Evolutionary conservation across 257 asterid genomes (phyloP), one percentile per base, ranked within the genome.

Genomic region (Ballota nigra): DNA sequence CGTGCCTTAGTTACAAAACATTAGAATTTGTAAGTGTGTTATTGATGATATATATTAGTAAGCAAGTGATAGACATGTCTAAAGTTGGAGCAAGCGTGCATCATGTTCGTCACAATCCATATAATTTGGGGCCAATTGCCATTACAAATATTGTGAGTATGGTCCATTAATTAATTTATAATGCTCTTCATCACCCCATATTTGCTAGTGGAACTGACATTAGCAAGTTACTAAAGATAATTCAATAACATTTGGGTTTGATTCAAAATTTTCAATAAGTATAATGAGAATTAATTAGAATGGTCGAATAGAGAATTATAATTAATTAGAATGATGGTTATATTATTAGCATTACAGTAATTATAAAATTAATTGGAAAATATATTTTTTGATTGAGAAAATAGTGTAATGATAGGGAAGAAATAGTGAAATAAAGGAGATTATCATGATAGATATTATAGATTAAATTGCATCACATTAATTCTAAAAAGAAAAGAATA

Each of bases 61-160:
- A 1, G 34, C 47, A 68, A 51, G n/a, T 26, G 47, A 61, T 61
- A 29, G 18, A 62, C 34, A 53, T 41, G 40, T 18, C 57, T 53
- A 52, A 16, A 72, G 62, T 34, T 61, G 73, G 53, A 36, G 24
- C 43, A 22, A 24, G 41, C 29, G 62, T 75, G 79, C 83, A 71
- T 81, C 86, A 81, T 71, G 55, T 40, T 78, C 83, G 83, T 78
- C 85, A 81, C 74, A 71, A 18, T 60, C 83, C 85, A 81, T 47
- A 68, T 40, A 53, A 70, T 52, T 67, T 7, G 69, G 79, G 73
- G 24, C 49, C 63, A 38, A 61, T n/a, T n/a, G 3, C 38, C 20
- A 28, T 43, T 66, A 22, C 61, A 55, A 53, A 24, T 20, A 57
- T 57, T 16, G 52, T 15, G 52, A 43, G 52, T 1, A 13, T 13